These are phyloP conservation scores for Corniculantispora saksenae DNA, from an alignment of 2,329 filamentous ascomycete species.

Conservation along the genomic window DNA sequence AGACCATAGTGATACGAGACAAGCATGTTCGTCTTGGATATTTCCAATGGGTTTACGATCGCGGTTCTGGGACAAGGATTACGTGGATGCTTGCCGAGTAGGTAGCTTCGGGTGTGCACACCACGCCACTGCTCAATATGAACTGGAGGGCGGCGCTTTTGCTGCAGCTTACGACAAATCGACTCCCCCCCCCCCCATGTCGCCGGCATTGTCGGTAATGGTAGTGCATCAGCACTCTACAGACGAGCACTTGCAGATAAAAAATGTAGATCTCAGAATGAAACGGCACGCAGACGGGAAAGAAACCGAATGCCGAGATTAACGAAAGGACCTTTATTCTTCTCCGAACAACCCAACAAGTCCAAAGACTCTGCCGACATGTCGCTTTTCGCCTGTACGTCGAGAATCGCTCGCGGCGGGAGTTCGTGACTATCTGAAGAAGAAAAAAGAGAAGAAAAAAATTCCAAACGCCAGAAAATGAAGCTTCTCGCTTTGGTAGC, in stretches of 20 bases:
- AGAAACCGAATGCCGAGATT: slow-evolving; percentile 53
- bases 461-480: slow-evolving; percentile 10
- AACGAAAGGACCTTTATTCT: slow-evolving; percentile 55
- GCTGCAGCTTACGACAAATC: no score
- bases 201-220: no score
- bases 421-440: slow-evolving; percentile 54
- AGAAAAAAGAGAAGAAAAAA: slow-evolving; percentile 38
- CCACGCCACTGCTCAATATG: no score
- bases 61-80: no score
- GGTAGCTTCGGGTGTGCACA: no score
- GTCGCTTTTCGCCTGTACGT: slow-evolving; percentile 30
- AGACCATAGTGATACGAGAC: no score
- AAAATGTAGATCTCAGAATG: slow-evolving; percentile 60
- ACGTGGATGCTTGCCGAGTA: no score
- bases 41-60: no score
- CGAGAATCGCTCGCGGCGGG: slow-evolving; percentile 36
- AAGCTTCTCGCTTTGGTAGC: background rate
- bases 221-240: background rate
- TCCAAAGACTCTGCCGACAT: slow-evolving; percentile 38
- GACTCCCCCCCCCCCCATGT: no score
- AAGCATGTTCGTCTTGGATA: no score
- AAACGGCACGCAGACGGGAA: slow-evolving; percentile 55
- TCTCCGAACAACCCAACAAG: slow-evolving; percentile 45
- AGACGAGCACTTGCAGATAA: background rate
- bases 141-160: no score